Percentiles rank a stretch among this genome's conserved stretches.
These are phyloP conservation scores for Boletus rubroflammeus DNA, from an alignment of 768 basidiomycete species.

Conservation along the genomic window DNA sequence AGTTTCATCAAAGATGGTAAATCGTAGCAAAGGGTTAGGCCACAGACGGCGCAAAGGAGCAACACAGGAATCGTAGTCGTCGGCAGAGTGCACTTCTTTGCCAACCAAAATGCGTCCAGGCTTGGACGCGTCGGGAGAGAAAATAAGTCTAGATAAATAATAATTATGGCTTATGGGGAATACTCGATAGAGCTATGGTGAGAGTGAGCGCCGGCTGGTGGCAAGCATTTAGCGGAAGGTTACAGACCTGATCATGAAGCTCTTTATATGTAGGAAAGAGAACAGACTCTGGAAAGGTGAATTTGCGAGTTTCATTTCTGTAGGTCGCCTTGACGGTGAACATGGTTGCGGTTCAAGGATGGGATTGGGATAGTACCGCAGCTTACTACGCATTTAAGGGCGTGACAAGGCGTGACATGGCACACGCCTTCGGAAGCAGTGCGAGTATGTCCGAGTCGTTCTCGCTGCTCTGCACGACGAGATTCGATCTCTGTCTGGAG, in stretches of 20 bases:
- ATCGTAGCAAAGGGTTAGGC: conserved; percentile 58
- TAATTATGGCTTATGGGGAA: conserved; percentile 60
- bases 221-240: conserved; percentile 1
- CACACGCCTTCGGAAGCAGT: not conserved
- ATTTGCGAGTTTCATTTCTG: conserved; percentile 62
- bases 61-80: conserved; percentile 54
- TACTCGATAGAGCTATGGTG: conserved; percentile 59
- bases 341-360: conserved; percentile 40
- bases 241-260: conserved; percentile 58
- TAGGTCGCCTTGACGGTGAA: conserved; percentile 83
- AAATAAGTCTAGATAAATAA: conserved; percentile 64
- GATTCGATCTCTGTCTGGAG: conserved; percentile 53
- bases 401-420: conserved; percentile 23
- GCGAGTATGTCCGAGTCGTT: conserved; percentile 17
- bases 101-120: conserved; percentile 58
- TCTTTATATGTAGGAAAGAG: conserved; percentile 62
- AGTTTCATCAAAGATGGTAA: conserved; percentile 55
- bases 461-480: conserved; percentile 49
- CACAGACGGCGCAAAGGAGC: conserved; percentile 51
- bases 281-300: conserved; percentile 49
- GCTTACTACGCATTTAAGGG: conserved; percentile 18
- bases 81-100: conserved; percentile 52
- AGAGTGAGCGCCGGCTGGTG: conserved; percentile 20
- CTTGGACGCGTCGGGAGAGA: conserved; percentile 57
- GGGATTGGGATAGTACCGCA: conserved; percentile 12